Base-by-base conservation (phyloP, 805 yeast species). In the Candida qinlingensis region DNA sequence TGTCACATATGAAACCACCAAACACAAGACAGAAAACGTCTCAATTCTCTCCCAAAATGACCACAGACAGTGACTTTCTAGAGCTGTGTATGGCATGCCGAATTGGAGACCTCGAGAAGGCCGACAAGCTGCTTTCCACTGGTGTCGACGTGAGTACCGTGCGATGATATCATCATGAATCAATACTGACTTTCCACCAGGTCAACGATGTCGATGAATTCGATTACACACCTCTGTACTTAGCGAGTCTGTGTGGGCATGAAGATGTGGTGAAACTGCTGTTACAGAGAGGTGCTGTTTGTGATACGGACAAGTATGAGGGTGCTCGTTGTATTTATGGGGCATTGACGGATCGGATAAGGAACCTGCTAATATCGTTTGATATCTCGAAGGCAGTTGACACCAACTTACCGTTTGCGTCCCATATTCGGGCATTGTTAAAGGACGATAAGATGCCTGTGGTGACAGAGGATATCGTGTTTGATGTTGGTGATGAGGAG, bases 261-360 rank as follows among this genome's bases (percentile, higher is more conserved):
- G 74, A 73, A 51, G 69, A 68, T 1, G 73, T 87, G 5, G 94
- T 87, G n/a, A 70, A 68, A 46, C 62, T 81, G 43, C 66, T 87
- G 26, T 67, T 87, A 8, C 72, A 76, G 41, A 66, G 80, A 41
- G 96, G 96, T 7, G 89, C 94, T 0, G 72, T 80, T 7, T 85
- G 92, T 62, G 91, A 85, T 62, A 73, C 88, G 58, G 92, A 86
- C 60, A 82, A 90, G n/a, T 81, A 81, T 58, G 87, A 85, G 62
- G 94, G 95, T 3, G 87, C 84, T 10, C 72, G 86, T 40, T 85
- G 92, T 54, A 72, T 86, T 3, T 85, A 87, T 58, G 94, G 91
- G 3, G 94, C 95, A 0, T 65, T 87, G 48, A 87, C 76, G 13
- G 89, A 85, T 59, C 62, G 69, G 4, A 87, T 87, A 29, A 65